Conservation (phyloP, 768 basidiomycete species). For the Cantharellus anzutake region DNA sequence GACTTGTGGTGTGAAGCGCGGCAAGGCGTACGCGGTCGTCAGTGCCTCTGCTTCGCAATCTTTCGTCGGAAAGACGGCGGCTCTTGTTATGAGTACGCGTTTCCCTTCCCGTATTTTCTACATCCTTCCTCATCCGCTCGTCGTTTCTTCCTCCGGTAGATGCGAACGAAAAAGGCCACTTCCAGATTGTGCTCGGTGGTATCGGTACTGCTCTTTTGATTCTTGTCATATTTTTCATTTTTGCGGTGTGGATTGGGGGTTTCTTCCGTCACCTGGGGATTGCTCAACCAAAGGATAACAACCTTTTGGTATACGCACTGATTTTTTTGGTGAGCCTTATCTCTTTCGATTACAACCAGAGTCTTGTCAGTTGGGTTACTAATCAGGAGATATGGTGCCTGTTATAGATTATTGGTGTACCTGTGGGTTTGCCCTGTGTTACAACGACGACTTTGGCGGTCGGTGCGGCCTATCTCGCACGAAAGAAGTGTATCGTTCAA, state of each 20-base stretch:
- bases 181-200: conserved; percentile 25
- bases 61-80: conserved; percentile 29
- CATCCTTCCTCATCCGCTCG: background rate
- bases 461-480: conserved; percentile 26
- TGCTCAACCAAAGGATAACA: conserved; percentile 24
- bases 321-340: conserved; percentile 19
- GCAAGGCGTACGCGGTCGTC: conserved; percentile 22
- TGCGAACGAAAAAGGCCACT: conserved; percentile 24
- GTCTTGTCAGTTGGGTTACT: background rate
- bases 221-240: conserved; percentile 24
- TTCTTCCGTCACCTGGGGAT: conserved; percentile 24
- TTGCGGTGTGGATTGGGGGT: conserved; percentile 27
- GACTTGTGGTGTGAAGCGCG: conserved; percentile 16
- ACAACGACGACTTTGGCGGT: conserved; percentile 25
- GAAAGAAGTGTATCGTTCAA: conserved; percentile 28
- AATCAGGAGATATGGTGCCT: background rate
- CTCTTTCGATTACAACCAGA: background rate
- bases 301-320: conserved; percentile 25
- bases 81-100: conserved; percentile 19
- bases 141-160: conserved; percentile 6
- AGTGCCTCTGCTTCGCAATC: conserved; percentile 20
- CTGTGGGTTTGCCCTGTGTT: conserved; percentile 30
- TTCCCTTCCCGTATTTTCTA: background rate
- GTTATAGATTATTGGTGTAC: conserved; percentile 25
- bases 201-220: conserved; percentile 28